These are phyloP conservation scores for Gentiana dahurica DNA, from an alignment of 257 asterid genomes.

Conservation along the genomic window DNA sequence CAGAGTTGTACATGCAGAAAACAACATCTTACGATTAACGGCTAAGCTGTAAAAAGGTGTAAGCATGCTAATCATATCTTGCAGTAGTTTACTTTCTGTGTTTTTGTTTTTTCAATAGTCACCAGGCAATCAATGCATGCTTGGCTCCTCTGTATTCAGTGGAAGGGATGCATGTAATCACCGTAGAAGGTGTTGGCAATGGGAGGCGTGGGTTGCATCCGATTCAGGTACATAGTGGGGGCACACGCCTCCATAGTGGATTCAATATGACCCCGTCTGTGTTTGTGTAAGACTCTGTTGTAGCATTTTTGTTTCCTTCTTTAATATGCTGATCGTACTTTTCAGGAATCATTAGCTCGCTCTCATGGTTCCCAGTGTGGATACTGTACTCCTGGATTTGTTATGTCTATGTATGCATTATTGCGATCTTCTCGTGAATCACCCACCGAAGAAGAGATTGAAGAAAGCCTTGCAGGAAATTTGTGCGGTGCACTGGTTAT, in stretches of 20 bases:
- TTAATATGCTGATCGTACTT: constrained; percentile 11
- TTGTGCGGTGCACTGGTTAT: constrained; percentile 96
- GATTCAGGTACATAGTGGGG: constrained; percentile 47
- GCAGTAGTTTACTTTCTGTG: constrained; percentile 2
- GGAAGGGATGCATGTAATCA: constrained; percentile 96
- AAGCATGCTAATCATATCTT: neutral
- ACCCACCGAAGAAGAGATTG: constrained; percentile 73
- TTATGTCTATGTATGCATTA: constrained; percentile 93
- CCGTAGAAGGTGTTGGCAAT: constrained; percentile 91
- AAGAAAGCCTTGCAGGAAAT: constrained; percentile 94
- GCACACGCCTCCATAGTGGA: too few relatives aligned
- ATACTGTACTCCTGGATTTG: constrained; percentile 95
- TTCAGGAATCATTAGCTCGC: constrained; percentile 78
- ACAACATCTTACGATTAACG: too few relatives aligned
- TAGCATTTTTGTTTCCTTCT: neutral
- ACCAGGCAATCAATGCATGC: constrained; percentile 81
- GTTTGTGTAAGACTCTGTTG: neutral
- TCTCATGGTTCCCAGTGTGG: constrained; percentile 98
- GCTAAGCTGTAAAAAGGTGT: too few relatives aligned
- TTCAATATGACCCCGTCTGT: too few relatives aligned
- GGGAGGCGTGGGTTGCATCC: constrained; percentile 81
- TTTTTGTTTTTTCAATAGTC: constrained; percentile 38
- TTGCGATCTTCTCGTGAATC: constrained; percentile 59
- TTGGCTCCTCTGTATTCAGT: constrained; percentile 94
- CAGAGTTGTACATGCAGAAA: neutral